These are phyloP conservation scores for Suillus brevipes DNA, from an alignment of 768 basidiomycete genomes.

Conservation along the genomic window DNA sequence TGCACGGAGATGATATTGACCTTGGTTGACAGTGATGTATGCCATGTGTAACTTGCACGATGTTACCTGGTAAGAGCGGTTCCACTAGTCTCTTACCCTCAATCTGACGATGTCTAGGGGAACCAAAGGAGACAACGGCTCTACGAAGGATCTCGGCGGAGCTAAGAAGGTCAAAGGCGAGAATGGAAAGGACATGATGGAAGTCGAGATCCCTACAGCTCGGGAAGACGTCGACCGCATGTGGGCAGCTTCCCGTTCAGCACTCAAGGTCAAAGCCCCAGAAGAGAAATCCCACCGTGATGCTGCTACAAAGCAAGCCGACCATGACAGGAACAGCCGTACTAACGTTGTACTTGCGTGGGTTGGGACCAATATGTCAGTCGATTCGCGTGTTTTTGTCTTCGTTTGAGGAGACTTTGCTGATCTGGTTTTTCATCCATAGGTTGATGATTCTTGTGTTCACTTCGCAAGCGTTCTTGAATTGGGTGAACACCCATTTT, in stretches of 20 bases:
- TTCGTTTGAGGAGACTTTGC: constrained; percentile 5
- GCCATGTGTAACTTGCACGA: constrained; percentile 93
- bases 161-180: constrained; percentile 87
- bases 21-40: constrained; percentile 66
- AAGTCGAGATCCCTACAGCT: constrained; percentile 79
- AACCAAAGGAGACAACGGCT: constrained; percentile 89
- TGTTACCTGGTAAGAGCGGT: constrained; percentile 61
- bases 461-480: constrained; percentile 73
- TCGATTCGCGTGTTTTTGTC: constrained; percentile 19
- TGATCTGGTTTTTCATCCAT: constrained; percentile 4
- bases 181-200: constrained; percentile 83
- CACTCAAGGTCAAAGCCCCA: constrained; percentile 67
- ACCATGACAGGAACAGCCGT: constrained; percentile 80
- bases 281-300: constrained; percentile 81
- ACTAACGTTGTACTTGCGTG: constrained; percentile 84
- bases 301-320: constrained; percentile 85
- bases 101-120: constrained; percentile 48
- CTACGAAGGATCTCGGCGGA: constrained; percentile 84
- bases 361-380: constrained; percentile 84
- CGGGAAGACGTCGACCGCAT: constrained; percentile 87
- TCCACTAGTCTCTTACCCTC: neutral
- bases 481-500: constrained; percentile 68
- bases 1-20: neutral
- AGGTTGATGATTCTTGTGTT: constrained; percentile 74
- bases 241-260: constrained; percentile 74